A percentile compares a stretch with the other conserved stretches of the same genome.
Evolutionary conservation across 106 monocot genomes (phyloP).

Genomic region (Apostasia ramifera): DNA sequence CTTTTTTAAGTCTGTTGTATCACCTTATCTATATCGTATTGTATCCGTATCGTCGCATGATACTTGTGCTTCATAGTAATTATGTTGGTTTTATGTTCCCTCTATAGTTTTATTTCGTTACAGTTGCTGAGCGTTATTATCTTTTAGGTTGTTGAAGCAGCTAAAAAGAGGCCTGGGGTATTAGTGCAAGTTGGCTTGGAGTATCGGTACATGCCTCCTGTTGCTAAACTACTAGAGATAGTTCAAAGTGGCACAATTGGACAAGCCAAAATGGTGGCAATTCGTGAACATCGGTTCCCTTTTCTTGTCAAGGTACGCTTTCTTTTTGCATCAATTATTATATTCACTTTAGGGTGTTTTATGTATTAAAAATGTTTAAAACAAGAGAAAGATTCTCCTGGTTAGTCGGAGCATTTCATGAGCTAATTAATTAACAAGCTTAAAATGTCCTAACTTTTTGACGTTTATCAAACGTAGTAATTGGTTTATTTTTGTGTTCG

Average conservation of each 20-base stretch:
- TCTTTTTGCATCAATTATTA: not conserved
- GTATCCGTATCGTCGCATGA: too few relatives aligned
- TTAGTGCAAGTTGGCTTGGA: constrained; percentile 92
- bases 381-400: not conserved
- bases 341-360: not conserved
- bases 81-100: too few relatives aligned
- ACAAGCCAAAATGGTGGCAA: constrained; percentile 83
- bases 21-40: too few relatives aligned
- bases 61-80: too few relatives aligned
- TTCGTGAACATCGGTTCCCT: constrained; percentile 95
- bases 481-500: too few relatives aligned
- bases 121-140: too few relatives aligned
- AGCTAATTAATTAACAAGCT: not conserved
- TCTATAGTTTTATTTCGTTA: too few relatives aligned
- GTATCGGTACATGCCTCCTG: constrained; percentile 95
- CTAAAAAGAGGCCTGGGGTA: constrained; percentile 68
- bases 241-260: constrained; percentile 65
- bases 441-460: too few relatives aligned
- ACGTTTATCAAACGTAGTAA: too few relatives aligned
- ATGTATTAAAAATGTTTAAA: not conserved
- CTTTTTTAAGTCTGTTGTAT: too few relatives aligned
- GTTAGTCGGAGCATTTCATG: not conserved
- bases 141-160: constrained; percentile 63
- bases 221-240: constrained; percentile 77
- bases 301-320: constrained; percentile 86